These are phyloP conservation scores for Xylariaceae sp. DNA, from an alignment of 2,329 filamentous ascomycete species.

Conservation along the genomic window DNA sequence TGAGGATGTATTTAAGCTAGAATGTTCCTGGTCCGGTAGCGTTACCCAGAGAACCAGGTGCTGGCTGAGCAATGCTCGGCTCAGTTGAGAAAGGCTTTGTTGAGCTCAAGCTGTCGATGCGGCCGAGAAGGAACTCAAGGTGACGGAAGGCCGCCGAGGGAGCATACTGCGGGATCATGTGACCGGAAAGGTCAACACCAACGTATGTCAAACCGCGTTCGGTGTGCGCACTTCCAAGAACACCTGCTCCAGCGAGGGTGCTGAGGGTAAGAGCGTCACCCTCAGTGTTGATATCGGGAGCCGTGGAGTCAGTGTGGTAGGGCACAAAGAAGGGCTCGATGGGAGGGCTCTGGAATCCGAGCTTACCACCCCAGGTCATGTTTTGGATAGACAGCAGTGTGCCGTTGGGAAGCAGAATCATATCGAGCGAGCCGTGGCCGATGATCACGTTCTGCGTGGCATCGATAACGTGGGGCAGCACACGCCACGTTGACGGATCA, in stretches of 20 bases:
- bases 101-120: constrained; percentile 44
- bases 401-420: constrained; percentile 61
- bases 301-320: constrained; percentile 43
- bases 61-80: constrained; percentile 25
- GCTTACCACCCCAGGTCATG: constrained; percentile 70
- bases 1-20: not conserved
- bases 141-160: constrained; percentile 65
- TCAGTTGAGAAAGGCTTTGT: constrained; percentile 29
- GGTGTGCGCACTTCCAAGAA: constrained; percentile 64
- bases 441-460: constrained; percentile 67
- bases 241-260: constrained; percentile 55
- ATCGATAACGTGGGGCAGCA: constrained; percentile 68
- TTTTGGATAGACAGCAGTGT: constrained; percentile 70
- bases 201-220: constrained; percentile 73
- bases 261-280: constrained; percentile 27
- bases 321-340: constrained; percentile 64
- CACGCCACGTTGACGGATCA: constrained; percentile 49
- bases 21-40: constrained; percentile 26
- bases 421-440: constrained; percentile 66
- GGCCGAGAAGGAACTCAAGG: constrained; percentile 69
- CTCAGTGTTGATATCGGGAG: constrained; percentile 24
- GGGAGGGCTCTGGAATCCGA: constrained; percentile 62
- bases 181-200: constrained; percentile 57
- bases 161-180: constrained; percentile 65
- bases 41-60: constrained; percentile 25